These are phyloP conservation scores for Erysimum cheiri DNA, from an alignment of 441 rosid genomes.

Conservation along the genomic window DNA sequence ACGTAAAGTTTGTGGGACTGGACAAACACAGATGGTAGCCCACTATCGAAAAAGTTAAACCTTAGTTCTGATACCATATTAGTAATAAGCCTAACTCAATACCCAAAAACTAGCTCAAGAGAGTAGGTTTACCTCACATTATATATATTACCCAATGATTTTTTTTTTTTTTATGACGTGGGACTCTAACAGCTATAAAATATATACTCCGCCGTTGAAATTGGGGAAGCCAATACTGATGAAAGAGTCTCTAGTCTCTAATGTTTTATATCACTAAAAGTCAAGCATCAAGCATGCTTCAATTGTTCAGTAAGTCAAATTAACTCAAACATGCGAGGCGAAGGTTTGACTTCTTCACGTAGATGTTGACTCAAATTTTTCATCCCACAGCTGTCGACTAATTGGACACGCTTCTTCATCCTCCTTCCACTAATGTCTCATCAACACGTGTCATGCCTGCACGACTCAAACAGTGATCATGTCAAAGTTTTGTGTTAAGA, in stretches of 20 bases:
- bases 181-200: no score
- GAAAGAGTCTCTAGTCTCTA: not conserved
- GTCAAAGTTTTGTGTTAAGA: not conserved
- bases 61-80: no score
- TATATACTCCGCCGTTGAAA: not conserved
- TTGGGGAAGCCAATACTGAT: not conserved
- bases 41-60: no score
- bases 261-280: not conserved
- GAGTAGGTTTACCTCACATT: no score
- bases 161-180: no score
- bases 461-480: not conserved
- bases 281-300: constrained; percentile 18
- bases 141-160: no score
- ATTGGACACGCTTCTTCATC: constrained; percentile 41
- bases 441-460: constrained; percentile 19
- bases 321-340: constrained; percentile 27
- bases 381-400: constrained; percentile 39
- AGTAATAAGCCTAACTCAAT: no score
- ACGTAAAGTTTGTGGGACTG: no score
- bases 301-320: constrained; percentile 37
- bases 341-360: constrained; percentile 38
- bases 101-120: no score
- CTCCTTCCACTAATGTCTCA: not conserved
- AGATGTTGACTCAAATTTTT: constrained; percentile 34
- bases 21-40: no score